Conservation (phyloP, 208 protist species). For the Trypanosoma scelopori region DNA sequence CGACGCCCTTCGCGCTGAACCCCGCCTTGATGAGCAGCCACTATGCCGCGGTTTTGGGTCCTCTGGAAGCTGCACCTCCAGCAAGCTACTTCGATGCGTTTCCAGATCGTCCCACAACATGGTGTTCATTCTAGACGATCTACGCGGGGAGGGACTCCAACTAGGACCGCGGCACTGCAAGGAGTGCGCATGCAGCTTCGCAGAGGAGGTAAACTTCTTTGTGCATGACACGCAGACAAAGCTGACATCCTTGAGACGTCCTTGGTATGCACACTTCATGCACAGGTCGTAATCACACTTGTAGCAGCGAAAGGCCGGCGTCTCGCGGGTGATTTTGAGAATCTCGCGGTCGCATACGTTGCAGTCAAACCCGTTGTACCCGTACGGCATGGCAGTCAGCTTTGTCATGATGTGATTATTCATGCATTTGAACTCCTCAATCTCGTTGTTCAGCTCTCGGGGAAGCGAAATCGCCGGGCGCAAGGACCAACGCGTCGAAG, state of each 20-base stretch:
- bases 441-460: conserved; percentile 56
- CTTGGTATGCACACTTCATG: conserved; percentile 75
- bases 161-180: conserved; percentile 77
- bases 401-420: conserved; percentile 88
- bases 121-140: conserved; percentile 81
- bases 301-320: conserved; percentile 79
- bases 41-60: conserved; percentile 9
- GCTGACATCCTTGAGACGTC: conserved; percentile 73
- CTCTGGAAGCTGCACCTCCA: conserved; percentile 71
- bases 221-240: conserved; percentile 84
- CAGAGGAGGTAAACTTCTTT: conserved; percentile 76
- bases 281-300: conserved; percentile 92
- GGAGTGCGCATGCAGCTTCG: conserved; percentile 80
- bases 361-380: conserved; percentile 89
- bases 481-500: conserved; percentile 72
- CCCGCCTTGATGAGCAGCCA: conserved; percentile 32
- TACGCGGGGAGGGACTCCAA: conserved; percentile 68
- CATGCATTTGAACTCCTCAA: conserved; percentile 60
- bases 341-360: conserved; percentile 86
- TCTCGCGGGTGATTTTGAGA: conserved; percentile 62
- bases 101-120: conserved; percentile 73
- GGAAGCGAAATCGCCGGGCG: conserved; percentile 73
- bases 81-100: conserved; percentile 51
- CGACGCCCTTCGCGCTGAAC: conserved; percentile 56
- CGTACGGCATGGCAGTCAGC: conserved; percentile 75